Conservation (phyloP, 2,329 filamentous ascomycete species). For the Parafenestella ontariensis region DNA sequence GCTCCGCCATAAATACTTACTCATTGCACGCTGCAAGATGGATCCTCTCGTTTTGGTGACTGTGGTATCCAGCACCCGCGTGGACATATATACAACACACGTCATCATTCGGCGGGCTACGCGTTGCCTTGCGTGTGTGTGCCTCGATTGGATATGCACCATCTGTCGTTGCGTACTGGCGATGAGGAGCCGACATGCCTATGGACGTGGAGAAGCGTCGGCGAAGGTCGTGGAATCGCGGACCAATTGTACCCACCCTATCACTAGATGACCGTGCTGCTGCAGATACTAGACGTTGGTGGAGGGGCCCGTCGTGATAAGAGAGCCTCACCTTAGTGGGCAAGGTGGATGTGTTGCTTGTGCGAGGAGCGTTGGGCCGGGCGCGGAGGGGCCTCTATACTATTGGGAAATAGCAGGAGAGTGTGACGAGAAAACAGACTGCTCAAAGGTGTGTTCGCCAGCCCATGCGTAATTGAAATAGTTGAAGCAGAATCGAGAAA, state of each 20-base stretch:
- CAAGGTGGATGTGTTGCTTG: background rate
- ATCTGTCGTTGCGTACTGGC: conserved; percentile 28
- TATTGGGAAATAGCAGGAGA: background rate
- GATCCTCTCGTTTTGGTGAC: conserved; percentile 79
- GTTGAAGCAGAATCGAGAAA: conserved; percentile 12
- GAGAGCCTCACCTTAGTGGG: background rate
- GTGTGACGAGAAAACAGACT: background rate
- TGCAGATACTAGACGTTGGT: background rate
- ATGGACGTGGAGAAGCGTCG: conserved; percentile 32
- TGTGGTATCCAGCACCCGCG: conserved; percentile 94
- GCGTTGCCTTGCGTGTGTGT: conserved; percentile 48
- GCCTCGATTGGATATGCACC: conserved; percentile 28
- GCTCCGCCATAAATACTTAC: conserved; percentile 62
- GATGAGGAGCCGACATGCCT: conserved; percentile 34
- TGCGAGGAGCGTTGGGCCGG: background rate
- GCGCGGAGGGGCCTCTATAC: background rate
- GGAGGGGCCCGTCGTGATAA: background rate
- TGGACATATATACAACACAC: conserved; percentile 89
- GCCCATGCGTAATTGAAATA: conserved; percentile 9
- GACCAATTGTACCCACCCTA: conserved; percentile 33
- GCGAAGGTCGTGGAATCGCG: conserved; percentile 33
- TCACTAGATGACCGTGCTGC: background rate
- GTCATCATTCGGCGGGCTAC: conserved; percentile 52
- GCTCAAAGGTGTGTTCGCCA: conserved; percentile 5
- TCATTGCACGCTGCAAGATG: conserved; percentile 88